Base-by-base conservation (phyloP, 371 early-diverging fungal species). In the Zancudomyces culisetae region DNA sequence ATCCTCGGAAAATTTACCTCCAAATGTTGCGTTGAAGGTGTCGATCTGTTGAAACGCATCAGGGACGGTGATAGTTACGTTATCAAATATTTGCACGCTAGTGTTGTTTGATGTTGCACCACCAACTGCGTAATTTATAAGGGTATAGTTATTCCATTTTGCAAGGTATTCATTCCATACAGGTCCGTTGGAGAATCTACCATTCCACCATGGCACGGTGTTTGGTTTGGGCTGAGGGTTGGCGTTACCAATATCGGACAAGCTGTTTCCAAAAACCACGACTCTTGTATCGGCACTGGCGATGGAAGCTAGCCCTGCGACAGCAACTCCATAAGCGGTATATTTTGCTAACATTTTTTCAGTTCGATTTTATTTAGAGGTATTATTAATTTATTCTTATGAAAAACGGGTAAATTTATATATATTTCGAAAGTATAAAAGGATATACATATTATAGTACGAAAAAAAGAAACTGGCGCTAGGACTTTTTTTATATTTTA, bases 201-300 rank as follows among this genome's bases (percentile, higher is more conserved):
- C 43, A 20, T 43, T 22, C 58, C 54, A 70, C 52, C 66, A 70
- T 0, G 61, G 60, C 19, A 55, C 12, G 6, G 22, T 24, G 18
- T 51, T 51, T n/a, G n/a, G n/a, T n/a, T n/a, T n/a, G n/a, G n/a
- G n/a, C n/a, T n/a, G n/a, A n/a, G n/a, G n/a, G 23, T n/a, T 35
- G 3, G 24, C 3, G 29, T 66, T 66, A 28, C 67, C 67, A 2
- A 45, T 54, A 45, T 66, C 67, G 3, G 60, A 59, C 19, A 66
- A 53, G 39, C 58, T 55, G 55, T 66, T 61, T 26, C 67, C 67
- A 42, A 66, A 63, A n/a, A 66, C 40, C n/a, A n/a, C n/a, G n/a
- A n/a, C n/a, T n/a, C n/a, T n/a, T n/a, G n/a, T n/a, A n/a, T n/a
- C n/a, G n/a, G n/a, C n/a, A n/a, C n/a, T n/a, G n/a, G n/a, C n/a